These are phyloP conservation scores for Cladosporium sp. DNA, from an alignment of 2,329 filamentous ascomycete genomes.

Conservation along the genomic window DNA sequence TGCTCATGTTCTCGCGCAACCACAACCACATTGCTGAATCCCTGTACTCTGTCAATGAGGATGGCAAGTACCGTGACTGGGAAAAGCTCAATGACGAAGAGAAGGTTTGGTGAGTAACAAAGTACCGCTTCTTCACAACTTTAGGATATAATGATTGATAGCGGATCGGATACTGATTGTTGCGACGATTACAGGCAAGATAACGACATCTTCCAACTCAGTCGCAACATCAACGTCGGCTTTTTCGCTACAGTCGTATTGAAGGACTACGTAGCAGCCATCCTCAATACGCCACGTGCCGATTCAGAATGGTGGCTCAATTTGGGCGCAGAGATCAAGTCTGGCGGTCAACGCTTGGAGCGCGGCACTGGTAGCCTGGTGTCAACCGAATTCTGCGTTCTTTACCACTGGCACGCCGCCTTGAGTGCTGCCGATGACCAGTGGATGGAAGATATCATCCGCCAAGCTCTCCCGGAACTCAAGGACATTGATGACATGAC, in stretches of 20 bases:
- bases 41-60: slow-evolving; percentile 41
- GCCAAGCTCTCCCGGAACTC: slow-evolving; percentile 18
- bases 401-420: slow-evolving; percentile 47
- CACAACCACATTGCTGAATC: slow-evolving; percentile 42
- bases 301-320: slow-evolving; percentile 45
- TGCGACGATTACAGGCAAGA: slow-evolving; percentile 45
- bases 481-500: slow-evolving; percentile 32
- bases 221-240: slow-evolving; percentile 45
- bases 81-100: slow-evolving; percentile 27
- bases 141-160: too few relatives aligned
- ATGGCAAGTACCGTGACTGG: slow-evolving; percentile 42
- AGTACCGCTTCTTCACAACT: too few relatives aligned
- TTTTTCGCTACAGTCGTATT: slow-evolving; percentile 45
- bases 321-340: slow-evolving; percentile 39
- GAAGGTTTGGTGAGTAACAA: slow-evolving; percentile 33
- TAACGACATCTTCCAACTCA: slow-evolving; percentile 46
- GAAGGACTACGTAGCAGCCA: slow-evolving; percentile 45
- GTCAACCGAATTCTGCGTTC: slow-evolving; percentile 44
- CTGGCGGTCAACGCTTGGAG: slow-evolving; percentile 36
- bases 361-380: slow-evolving; percentile 43
- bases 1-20: slow-evolving; percentile 44
- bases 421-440: slow-evolving; percentile 42
- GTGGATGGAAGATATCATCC: slow-evolving; percentile 43
- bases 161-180: too few relatives aligned
- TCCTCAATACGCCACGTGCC: slow-evolving; percentile 43